Evolutionary conservation across 2,329 filamentous ascomycete species (phyloP).

Genomic region (Paraphoma sp.): DNA sequence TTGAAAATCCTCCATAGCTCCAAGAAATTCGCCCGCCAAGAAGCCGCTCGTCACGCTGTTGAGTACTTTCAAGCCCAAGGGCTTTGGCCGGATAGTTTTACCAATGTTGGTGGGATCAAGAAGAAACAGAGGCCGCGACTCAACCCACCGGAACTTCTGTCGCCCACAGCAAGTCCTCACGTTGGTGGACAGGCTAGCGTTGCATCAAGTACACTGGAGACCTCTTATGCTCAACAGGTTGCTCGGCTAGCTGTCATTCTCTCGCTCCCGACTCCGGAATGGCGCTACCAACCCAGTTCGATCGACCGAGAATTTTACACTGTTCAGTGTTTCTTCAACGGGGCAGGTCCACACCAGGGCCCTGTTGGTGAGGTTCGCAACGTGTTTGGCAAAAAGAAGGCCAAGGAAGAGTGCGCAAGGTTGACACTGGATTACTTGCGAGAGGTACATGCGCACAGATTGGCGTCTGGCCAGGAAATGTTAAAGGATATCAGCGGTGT

Average conservation of each 20-base stretch:
- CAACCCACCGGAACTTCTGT: not conserved
- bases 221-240: conserved; percentile 17
- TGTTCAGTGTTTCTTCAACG: conserved; percentile 45
- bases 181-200: not conserved
- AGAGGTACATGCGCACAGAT: conserved; percentile 36
- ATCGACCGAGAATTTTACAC: conserved; percentile 39
- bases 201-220: not conserved
- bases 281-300: conserved; percentile 10
- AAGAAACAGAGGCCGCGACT: conserved; percentile 31
- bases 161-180: not conserved
- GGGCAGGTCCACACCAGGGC: conserved; percentile 24
- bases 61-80: conserved; percentile 48
- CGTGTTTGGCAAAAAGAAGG: conserved; percentile 57
- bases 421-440: conserved; percentile 49
- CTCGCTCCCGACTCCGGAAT: conserved; percentile 31
- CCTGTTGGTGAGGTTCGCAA: conserved; percentile 51
- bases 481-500: conserved; percentile 17
- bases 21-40: conserved; percentile 52
- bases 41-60: conserved; percentile 51
- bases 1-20: conserved; percentile 37
- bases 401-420: conserved; percentile 57
- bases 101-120: conserved; percentile 34
- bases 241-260: conserved; percentile 26
- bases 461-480: conserved; percentile 20
- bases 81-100: conserved; percentile 32